Base-by-base conservation (phyloP, 2,329 filamentous ascomycete species). In the Amphichorda felina region DNA sequence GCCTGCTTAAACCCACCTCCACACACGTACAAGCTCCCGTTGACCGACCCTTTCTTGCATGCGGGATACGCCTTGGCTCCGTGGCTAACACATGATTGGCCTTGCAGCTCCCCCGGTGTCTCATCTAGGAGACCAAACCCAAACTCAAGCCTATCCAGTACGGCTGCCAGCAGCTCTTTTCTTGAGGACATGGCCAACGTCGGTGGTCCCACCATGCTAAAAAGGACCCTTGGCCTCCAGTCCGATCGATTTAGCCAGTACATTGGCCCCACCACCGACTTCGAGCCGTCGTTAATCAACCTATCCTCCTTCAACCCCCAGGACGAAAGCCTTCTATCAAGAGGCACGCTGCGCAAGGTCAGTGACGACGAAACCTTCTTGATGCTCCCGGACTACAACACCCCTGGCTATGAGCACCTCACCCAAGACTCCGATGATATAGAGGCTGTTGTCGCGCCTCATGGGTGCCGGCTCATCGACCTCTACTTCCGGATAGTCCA, bases 401-500 rank as follows among this genome's bases (percentile, higher is more conserved):
- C 82, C 5, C 74, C 77, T 30, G 79, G 82, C 27, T 72, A 80
- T 50, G 78, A 82, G 48, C 81, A 82, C 56, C 70, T 82, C 45
- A 59, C 64, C 31, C 72, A 81, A 36, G 79, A 85, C 45, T 60
- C 76, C 43, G 76, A 80, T 43, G 76, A 76, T 43, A 77, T 94
- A 47, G 83, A 94, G 60, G 71, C 72, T 37, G 66, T 86, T 28
- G 80, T 94, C 24, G 71, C 75, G 16, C 81, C 83, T 4, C 73
- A 91, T 54, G 85, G 85, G n/a, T 75, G 76, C 37, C 72, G 72
- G 35, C 63, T 94, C 38, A 72, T 94, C 44, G 79, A 87, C 45
- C 63, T 91, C 27, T 94, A 88, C 63, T 93, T 93, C 52, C 70
- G 74, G 41, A 71, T 83, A 41, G 78, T 91, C 16, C 85, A 91